Percentiles rank a stretch among this genome's conserved stretches.
Evolutionary conservation across 2,329 filamentous ascomycete genomes (phyloP).

Genomic region (Aspergillus sp.): DNA sequence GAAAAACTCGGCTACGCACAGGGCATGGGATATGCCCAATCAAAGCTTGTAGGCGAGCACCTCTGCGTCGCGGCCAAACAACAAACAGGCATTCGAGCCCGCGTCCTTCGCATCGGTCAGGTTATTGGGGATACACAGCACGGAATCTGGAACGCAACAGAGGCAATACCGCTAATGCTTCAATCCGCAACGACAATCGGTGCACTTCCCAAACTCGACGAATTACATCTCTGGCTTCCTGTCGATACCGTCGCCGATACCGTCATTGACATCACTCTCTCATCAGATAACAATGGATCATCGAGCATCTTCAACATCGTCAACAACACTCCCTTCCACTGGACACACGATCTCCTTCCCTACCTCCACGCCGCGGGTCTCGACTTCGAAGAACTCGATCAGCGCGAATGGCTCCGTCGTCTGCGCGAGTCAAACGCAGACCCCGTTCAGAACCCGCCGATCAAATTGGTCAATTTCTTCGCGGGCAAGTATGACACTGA

Average conservation of each 20-base stretch:
- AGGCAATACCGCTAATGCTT: conserved; percentile 48
- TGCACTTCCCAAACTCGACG: conserved; percentile 41
- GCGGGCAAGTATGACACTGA: conserved; percentile 43
- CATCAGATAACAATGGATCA: conserved; percentile 1
- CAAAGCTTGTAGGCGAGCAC: conserved; percentile 30
- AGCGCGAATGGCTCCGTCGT: conserved; percentile 23
- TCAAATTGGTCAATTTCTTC: conserved; percentile 51
- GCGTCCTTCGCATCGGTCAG: conserved; percentile 30
- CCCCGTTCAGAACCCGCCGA: conserved; percentile 44
- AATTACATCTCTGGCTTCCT: conserved; percentile 40
- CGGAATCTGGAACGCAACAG: conserved; percentile 18
- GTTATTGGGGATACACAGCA: conserved; percentile 25
- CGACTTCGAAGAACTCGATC: conserved; percentile 21
- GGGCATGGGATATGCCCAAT: conserved; percentile 38
- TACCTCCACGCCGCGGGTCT: conserved; percentile 43
- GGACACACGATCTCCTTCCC: conserved; percentile 49
- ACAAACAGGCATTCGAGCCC: conserved; percentile 9
- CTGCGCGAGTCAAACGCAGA: conserved; percentile 44
- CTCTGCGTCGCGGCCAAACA: conserved; percentile 20
- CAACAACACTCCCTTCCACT: conserved; percentile 46
- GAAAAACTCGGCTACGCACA: conserved; percentile 30
- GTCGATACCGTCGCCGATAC: conserved; percentile 37
- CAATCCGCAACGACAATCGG: conserved; percentile 40
- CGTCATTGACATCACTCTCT: conserved; percentile 25
- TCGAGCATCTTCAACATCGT: conserved; percentile 45